phyloP scores from a whole-genome alignment of 106 monocot species.

The Allium fistulosum region DNA sequence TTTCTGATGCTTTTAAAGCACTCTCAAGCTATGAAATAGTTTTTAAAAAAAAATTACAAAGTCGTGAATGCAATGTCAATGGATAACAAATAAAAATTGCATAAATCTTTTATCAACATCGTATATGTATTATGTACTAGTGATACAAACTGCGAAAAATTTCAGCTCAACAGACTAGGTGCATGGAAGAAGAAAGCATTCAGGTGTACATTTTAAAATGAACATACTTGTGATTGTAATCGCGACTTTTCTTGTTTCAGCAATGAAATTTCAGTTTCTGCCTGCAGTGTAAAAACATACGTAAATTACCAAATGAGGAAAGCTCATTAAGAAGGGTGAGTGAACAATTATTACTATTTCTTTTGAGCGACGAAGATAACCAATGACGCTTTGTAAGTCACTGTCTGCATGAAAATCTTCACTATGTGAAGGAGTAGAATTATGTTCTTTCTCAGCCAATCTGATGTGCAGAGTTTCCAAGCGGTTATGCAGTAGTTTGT shows the following conservation, averaged over 20 bases:
- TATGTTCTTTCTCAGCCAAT: constrained; percentile 56
- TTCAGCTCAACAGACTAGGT: too few relatives aligned
- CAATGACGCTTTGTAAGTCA: constrained; percentile 73
- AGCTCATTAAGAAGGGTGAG: not conserved
- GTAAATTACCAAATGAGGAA: constrained; percentile 1
- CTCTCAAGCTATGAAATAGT: constrained; percentile 42
- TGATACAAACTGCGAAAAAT: too few relatives aligned
- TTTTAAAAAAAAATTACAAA: not conserved
- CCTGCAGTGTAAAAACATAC: constrained; percentile 25
- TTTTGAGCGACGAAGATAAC: constrained; percentile 76
- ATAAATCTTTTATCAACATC: too few relatives aligned
- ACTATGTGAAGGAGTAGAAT: constrained; percentile 25
- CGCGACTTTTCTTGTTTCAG: constrained; percentile 83
- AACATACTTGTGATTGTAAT: constrained; percentile 67
- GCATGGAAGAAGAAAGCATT: too few relatives aligned
- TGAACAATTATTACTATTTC: constrained; percentile 61
- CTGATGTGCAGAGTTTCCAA: constrained; percentile 76
- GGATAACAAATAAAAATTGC: not conserved
- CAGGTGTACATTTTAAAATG: not conserved
- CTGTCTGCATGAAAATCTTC: constrained; percentile 40
- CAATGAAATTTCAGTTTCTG: constrained; percentile 70
- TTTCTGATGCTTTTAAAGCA: constrained; percentile 63
- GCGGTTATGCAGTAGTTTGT: constrained; percentile 57
- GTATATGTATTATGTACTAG: too few relatives aligned
- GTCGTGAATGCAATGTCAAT: not conserved